Evolutionary conservation across 2,329 filamentous ascomycete species (phyloP), one percentile per base, ranked within the genome.

Genomic region (Talaromyces sp.): DNA sequence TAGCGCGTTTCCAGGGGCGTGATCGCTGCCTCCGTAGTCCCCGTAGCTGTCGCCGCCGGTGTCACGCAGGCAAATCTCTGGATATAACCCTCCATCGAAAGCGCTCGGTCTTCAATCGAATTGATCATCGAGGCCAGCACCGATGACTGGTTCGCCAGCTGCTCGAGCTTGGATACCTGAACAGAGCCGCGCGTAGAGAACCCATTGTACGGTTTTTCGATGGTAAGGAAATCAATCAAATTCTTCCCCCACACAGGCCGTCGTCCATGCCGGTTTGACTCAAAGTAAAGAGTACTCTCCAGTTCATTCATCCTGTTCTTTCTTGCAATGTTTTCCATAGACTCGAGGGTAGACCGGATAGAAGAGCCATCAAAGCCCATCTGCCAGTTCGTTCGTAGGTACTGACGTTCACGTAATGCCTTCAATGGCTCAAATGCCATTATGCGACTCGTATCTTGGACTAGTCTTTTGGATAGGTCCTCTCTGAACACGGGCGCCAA

Each of bases 41-140:
- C 92, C 32, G 89, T 85, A 0, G 92, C 92, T 3, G 96, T 87
- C 13, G 92, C 93, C 1, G 91, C 88, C 2, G 95, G 95, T 0
- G 95, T 98, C 36, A 96, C 87, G 69, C 93, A 99, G 0, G 90
- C 91, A 70, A 97, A 99, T 71, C 93, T 91, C 65, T 90, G 87
- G 58, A 99, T 88, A 2, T 84, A 87, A 0, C 85, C 86, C 69
- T 93, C 88, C 75, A 96, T 82, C 15, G 82, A 81, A 57, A 86
- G 83, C 1, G 92, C 88, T 27, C 92, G 88, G 68, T 91, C 84
- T 47, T 88, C 84, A 0, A 96, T 74, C 0, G 88, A 92, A 19
- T 88, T 85, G n/a, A 95, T 85, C 77, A 95, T 85, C 4, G 75
- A 76, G 3, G 75, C 72, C 39, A 78, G 73, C 30, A 76, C 70